Percentiles rank a stretch among this genome's conserved stretches.
Conservation (phyloP, 2,329 filamentous ascomycete species). For the Bretziella fagacearum region DNA sequence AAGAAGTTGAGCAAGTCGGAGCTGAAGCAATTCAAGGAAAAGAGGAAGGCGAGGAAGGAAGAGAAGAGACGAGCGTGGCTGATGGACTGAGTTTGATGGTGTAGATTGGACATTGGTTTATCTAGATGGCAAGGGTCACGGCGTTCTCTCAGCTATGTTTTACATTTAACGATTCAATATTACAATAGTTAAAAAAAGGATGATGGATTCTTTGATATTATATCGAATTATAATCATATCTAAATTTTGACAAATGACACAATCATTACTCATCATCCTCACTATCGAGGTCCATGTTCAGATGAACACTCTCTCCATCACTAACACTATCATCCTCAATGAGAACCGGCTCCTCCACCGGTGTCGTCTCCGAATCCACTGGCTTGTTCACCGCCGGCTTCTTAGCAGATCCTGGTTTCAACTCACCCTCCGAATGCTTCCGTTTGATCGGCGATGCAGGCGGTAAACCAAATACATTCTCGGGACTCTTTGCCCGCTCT, state of each 20-base stretch:
- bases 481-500: slow-evolving; percentile 5
- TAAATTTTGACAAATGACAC: background rate
- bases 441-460: slow-evolving; percentile 22
- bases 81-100: slow-evolving; percentile 47
- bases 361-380: slow-evolving; percentile 13
- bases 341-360: slow-evolving; percentile 16
- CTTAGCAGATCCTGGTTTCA: slow-evolving; percentile 23
- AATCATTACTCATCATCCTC: slow-evolving; percentile 23
- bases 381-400: slow-evolving; percentile 15
- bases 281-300: slow-evolving; percentile 43
- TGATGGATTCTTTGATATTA: no score
- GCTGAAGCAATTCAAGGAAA: slow-evolving; percentile 81
- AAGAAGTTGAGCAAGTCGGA: slow-evolving; percentile 76
- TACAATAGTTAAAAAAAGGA: no score
- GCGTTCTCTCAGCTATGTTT: no score
- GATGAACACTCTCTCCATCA: slow-evolving; percentile 37
- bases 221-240: slow-evolving; percentile 4
- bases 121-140: no score
- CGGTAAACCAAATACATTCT: slow-evolving; percentile 10
- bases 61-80: slow-evolving; percentile 89
- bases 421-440: slow-evolving; percentile 24
- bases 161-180: no score
- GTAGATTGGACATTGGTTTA: no score
- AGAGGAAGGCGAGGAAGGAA: slow-evolving; percentile 75
- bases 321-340: slow-evolving; percentile 23